phyloP scores from a whole-genome alignment of 345 rosid genomes.

The Citrus cavaleriei region DNA sequence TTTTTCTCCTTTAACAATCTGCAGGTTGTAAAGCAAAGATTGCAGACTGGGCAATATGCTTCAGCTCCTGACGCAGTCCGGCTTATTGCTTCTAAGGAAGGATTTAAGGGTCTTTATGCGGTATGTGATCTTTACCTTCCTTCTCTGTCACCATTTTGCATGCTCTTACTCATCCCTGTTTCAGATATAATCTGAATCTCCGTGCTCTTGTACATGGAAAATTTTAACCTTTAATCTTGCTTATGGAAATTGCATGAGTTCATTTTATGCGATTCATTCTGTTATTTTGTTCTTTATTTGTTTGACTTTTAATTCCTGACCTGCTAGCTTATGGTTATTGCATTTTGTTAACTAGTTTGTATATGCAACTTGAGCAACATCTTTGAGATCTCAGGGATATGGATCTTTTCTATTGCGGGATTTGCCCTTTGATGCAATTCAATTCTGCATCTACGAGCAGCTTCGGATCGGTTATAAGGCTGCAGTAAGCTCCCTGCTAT shows the following conservation, averaged over 20 bases:
- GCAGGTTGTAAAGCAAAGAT: slow-evolving; percentile 94
- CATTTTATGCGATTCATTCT: not conserved
- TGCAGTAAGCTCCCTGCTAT: slow-evolving; percentile 50
- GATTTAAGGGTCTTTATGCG: slow-evolving; percentile 86
- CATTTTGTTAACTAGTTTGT: not conserved
- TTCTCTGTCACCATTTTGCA: not conserved
- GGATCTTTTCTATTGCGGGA: slow-evolving; percentile 84
- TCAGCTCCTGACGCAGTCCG: slow-evolving; percentile 86
- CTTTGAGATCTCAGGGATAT: slow-evolving; percentile 60
- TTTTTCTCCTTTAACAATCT: slow-evolving; percentile 4
- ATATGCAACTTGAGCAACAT: not conserved
- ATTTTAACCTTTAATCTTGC: not conserved
- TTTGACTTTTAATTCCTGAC: not conserved
- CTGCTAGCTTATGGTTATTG: not conserved
- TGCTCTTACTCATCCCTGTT: not conserved
- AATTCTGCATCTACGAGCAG: slow-evolving; percentile 96
- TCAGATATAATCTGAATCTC: not conserved
- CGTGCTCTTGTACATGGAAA: not conserved
- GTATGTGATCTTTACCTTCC: slow-evolving; percentile 35
- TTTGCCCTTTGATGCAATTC: slow-evolving; percentile 95
- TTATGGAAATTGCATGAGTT: not conserved
- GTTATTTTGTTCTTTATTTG: not conserved
- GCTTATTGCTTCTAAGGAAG: slow-evolving; percentile 69
- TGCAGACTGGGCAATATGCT: slow-evolving; percentile 90
- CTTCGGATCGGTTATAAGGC: slow-evolving; percentile 78